These are phyloP conservation scores for Pestalotiopsis sp. DNA, from an alignment of 2,329 filamentous ascomycete species.

Conservation along the genomic window DNA sequence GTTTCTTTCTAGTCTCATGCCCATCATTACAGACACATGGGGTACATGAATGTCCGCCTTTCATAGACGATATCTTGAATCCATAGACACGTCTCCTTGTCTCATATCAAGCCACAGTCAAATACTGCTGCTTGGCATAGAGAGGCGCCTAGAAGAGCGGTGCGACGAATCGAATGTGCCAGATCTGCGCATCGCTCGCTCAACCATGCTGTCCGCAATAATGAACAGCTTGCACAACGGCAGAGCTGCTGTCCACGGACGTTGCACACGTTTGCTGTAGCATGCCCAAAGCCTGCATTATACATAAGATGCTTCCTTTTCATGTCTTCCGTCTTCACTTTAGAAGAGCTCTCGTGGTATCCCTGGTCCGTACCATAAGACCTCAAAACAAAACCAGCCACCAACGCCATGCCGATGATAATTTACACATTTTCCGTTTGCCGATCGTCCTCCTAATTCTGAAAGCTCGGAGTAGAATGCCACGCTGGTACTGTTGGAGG, in stretches of 20 bases:
- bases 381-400: constrained; percentile 9
- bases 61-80: neutral
- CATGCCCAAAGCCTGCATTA: neutral
- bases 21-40: neutral
- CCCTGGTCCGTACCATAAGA: neutral
- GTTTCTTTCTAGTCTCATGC: neutral
- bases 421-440: neutral
- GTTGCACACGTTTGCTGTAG: neutral
- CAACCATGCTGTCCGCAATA: too few species aligned
- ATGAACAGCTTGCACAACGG: too few species aligned
- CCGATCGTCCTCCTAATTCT: neutral
- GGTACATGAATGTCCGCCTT: neutral
- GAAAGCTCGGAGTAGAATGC: neutral
- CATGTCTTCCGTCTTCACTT: neutral
- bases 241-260: too few species aligned
- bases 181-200: neutral
- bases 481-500: neutral
- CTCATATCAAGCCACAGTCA: neutral
- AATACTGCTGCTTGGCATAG: neutral
- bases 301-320: neutral
- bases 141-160: neutral
- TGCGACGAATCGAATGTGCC: neutral
- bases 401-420: constrained; percentile 12
- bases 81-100: neutral
- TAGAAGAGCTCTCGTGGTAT: constrained; percentile 11